Percentiles rank a stretch among this genome's conserved stretches.
These are phyloP conservation scores for Acanthamoeba polyphaga DNA, from an alignment of 208 protist genomes.

Conservation along the genomic window DNA sequence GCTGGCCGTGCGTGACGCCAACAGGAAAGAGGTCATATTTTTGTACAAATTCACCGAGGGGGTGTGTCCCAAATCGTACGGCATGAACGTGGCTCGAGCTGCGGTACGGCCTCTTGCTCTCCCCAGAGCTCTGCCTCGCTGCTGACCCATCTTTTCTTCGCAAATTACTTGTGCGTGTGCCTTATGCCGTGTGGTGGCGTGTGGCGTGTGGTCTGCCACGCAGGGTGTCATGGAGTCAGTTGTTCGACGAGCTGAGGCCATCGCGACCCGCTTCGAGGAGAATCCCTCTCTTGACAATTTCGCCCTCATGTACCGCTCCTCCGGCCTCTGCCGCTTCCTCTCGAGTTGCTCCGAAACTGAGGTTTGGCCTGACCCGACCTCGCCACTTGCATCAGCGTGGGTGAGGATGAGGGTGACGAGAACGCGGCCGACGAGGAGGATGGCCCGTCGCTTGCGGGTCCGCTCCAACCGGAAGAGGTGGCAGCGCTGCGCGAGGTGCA, in stretches of 20 bases:
- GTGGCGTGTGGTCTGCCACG: no score
- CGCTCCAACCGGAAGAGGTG: background rate
- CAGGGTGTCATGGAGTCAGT: constrained; percentile 57
- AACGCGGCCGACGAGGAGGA: background rate
- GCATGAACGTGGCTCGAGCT: constrained; percentile 88
- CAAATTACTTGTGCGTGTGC: background rate
- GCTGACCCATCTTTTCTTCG: background rate
- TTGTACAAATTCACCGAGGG: constrained; percentile 87
- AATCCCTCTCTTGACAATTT: constrained; percentile 57
- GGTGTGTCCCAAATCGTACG: constrained; percentile 88
- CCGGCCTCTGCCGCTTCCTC: background rate
- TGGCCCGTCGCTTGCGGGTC: background rate
- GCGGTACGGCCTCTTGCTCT: background rate
- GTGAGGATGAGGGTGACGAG: background rate
- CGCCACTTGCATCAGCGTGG: background rate
- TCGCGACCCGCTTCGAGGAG: constrained; percentile 70
- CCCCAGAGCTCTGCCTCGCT: background rate
- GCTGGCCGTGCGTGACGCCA: background rate
- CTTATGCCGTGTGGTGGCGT: background rate
- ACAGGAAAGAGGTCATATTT: constrained; percentile 85
- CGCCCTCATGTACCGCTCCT: constrained; percentile 1
- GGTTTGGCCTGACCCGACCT: no score
- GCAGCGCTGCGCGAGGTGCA: background rate
- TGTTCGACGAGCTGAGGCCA: constrained; percentile 52
- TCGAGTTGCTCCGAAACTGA: no score